A percentile compares a stretch with the other conserved stretches of the same genome.
phyloP scores from a whole-genome alignment of 2,329 filamentous ascomycete genomes.

The Talaromyces sp. region DNA sequence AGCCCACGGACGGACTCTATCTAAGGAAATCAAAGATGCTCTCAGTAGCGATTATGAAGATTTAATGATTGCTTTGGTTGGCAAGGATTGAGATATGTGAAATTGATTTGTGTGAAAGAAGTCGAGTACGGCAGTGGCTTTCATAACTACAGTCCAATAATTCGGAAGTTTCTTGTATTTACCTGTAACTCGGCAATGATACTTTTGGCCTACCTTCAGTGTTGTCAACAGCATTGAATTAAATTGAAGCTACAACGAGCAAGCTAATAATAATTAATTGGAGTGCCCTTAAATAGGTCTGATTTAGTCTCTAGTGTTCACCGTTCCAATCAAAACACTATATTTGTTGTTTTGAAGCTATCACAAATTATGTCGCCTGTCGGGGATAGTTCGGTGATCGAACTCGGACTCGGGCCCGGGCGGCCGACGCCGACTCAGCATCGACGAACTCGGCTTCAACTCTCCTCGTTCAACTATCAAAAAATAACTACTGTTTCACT shows the following conservation, averaged over 20 bases:
- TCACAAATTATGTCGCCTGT: background rate
- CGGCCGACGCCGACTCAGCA: no score
- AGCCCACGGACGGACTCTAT: constrained; percentile 63
- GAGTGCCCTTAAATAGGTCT: no score
- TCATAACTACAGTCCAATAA: no score
- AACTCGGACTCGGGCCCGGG: background rate
- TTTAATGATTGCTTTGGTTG: constrained; percentile 62
- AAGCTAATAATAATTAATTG: no score
- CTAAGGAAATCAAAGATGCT: constrained; percentile 70
- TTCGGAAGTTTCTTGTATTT: no score
- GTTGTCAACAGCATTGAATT: no score
- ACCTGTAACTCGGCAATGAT: background rate
- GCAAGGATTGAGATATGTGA: background rate
- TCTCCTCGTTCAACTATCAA: background rate
- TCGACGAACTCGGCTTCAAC: background rate
- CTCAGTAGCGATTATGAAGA: constrained; percentile 79
- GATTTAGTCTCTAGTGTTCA: no score
- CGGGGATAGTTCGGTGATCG: background rate
- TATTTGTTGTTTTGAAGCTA: background rate
- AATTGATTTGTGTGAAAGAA: background rate
- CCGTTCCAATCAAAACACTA: no score
- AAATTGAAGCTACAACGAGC: no score
- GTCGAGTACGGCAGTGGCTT: background rate
- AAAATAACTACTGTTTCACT: background rate
- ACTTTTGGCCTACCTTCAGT: background rate